These are phyloP conservation scores for Jaminaea rosea DNA, from an alignment of 1,284 basidiomycete genomes.

Conservation along the genomic window DNA sequence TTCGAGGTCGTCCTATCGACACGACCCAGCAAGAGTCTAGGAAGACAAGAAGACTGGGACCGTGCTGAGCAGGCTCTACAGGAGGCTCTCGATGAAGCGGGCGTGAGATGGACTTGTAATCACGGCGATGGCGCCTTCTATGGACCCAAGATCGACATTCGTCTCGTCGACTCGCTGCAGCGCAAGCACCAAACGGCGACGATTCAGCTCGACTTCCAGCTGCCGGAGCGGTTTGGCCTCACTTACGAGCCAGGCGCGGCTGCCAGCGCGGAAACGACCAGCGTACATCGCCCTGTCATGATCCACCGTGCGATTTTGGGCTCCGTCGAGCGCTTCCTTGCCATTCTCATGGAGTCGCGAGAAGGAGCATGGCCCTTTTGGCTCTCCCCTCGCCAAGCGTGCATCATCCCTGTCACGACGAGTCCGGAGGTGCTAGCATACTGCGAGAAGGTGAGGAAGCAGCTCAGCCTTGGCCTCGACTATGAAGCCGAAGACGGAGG, in stretches of 20 bases:
- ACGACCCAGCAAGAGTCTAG: conserved; percentile 32
- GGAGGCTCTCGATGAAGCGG: conserved; percentile 25
- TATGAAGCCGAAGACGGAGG: conserved; percentile 74
- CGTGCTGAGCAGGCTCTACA: conserved; percentile 28
- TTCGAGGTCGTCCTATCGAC: conserved; percentile 45
- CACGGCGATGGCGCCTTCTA: conserved; percentile 82
- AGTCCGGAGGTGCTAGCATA: conserved; percentile 66
- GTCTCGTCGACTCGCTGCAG: conserved; percentile 82
- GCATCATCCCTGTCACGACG: conserved; percentile 83
- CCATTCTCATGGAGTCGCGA: conserved; percentile 84
- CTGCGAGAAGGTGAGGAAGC: conserved; percentile 66
- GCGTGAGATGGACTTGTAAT: conserved; percentile 74
- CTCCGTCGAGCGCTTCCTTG: conserved; percentile 88
- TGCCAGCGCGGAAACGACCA: conserved; percentile 32
- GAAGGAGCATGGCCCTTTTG: conserved; percentile 99
- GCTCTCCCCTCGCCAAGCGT: conserved; percentile 86
- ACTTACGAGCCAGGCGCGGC: conserved; percentile 57
- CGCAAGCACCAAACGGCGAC: conserved; percentile 92
- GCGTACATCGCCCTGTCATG: conserved; percentile 76
- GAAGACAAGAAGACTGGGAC: conserved; percentile 32
- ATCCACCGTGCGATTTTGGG: conserved; percentile 97
- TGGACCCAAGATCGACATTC: conserved; percentile 79
- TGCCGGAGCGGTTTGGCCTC: conserved; percentile 94
- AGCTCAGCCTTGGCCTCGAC: conserved; percentile 59
- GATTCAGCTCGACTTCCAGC: conserved; percentile 97